Percentiles rank a stretch among this genome's conserved stretches.
Conservation (phyloP, 1,284 basidiomycete genomes). For the Microbotryum silenes-acaulis region DNA sequence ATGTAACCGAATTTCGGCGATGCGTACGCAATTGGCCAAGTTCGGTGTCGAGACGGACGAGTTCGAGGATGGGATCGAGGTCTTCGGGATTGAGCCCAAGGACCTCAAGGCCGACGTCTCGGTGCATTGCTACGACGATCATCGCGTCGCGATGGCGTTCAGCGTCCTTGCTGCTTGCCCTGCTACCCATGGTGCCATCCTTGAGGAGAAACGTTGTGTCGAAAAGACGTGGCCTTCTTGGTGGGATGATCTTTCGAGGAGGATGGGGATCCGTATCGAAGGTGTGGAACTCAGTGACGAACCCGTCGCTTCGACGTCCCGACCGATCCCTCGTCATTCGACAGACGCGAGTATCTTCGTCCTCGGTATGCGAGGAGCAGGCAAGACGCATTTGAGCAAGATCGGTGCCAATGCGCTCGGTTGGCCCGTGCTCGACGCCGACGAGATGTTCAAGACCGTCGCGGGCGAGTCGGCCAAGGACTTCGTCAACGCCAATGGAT, state of each 20-base stretch:
- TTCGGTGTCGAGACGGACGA: conserved; percentile 91
- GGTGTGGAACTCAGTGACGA: conserved; percentile 44
- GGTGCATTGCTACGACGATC: conserved; percentile 95
- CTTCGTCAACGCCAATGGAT: conserved; percentile 69
- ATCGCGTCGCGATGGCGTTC: conserved; percentile 98
- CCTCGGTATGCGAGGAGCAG: conserved; percentile 91
- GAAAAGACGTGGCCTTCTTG: conserved; percentile 99
- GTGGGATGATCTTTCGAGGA: conserved; percentile 97
- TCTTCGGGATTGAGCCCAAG: conserved; percentile 61
- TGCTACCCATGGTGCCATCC: conserved; percentile 54
- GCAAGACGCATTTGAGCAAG: conserved; percentile 83
- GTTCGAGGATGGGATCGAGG: conserved; percentile 84
- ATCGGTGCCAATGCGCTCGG: conserved; percentile 66
- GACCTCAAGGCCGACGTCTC: conserved; percentile 61
- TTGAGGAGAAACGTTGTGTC: conserved; percentile 95
- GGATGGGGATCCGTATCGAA: conserved; percentile 67
- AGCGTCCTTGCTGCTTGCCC: conserved; percentile 74
- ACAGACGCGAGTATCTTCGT: conserved; percentile 65
- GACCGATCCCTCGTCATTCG: conserved; percentile 30
- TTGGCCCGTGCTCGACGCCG: conserved; percentile 81
- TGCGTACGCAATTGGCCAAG: conserved; percentile 93
- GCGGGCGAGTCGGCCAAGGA: conserved; percentile 54
- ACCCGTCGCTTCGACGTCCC: conserved; percentile 38
- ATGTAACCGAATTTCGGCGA: conserved; percentile 91
- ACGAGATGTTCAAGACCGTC: conserved; percentile 48